A percentile compares a stretch with the other conserved stretches of the same genome.
Conservation (phyloP, 371 early-diverging fungal genomes). For the Syncephalastrum contaminatum region DNA sequence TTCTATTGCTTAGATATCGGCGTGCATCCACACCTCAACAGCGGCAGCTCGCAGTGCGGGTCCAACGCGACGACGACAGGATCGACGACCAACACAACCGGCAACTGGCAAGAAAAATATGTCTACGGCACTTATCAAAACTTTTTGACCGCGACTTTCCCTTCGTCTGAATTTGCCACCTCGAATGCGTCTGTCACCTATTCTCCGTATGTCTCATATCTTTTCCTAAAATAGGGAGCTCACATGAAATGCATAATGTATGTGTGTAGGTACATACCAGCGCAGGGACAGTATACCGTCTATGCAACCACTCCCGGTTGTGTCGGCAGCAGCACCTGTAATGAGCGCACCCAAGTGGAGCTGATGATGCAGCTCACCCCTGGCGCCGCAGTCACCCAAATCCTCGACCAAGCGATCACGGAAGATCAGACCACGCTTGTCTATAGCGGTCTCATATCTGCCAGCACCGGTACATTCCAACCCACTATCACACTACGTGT, state of each 20-base stretch:
- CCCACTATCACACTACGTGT: slow-evolving; percentile 26
- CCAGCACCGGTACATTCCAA: slow-evolving; percentile 27
- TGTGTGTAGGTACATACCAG: slow-evolving; percentile 47
- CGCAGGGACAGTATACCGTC: slow-evolving; percentile 62
- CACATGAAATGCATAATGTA: slow-evolving; percentile 1
- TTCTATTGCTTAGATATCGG: slow-evolving; percentile 35
- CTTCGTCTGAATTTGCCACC: slow-evolving; percentile 31
- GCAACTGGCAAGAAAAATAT: slow-evolving; percentile 34
- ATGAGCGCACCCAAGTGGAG: slow-evolving; percentile 47
- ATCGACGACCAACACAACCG: slow-evolving; percentile 23
- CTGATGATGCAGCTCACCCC: slow-evolving; percentile 45
- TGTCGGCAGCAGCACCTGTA: slow-evolving; percentile 56
- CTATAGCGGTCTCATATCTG: slow-evolving; percentile 48
- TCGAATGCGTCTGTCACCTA: slow-evolving; percentile 48
- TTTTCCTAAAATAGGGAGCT: background rate
- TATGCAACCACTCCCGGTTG: slow-evolving; percentile 70
- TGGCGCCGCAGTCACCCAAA: slow-evolving; percentile 22
- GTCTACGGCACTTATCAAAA: slow-evolving; percentile 43
- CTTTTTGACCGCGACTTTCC: slow-evolving; percentile 32
- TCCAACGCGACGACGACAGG: slow-evolving; percentile 11
- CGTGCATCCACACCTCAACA: slow-evolving; percentile 38
- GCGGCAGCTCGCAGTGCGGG: slow-evolving; percentile 25
- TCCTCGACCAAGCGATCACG: slow-evolving; percentile 41
- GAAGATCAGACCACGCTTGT: slow-evolving; percentile 45
- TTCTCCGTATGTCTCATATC: slow-evolving; percentile 37